A percentile compares a stretch with the other conserved stretches of the same genome.
phyloP scores from a whole-genome alignment of 441 rosid genomes.

The Arabidopsis lyrata region DNA sequence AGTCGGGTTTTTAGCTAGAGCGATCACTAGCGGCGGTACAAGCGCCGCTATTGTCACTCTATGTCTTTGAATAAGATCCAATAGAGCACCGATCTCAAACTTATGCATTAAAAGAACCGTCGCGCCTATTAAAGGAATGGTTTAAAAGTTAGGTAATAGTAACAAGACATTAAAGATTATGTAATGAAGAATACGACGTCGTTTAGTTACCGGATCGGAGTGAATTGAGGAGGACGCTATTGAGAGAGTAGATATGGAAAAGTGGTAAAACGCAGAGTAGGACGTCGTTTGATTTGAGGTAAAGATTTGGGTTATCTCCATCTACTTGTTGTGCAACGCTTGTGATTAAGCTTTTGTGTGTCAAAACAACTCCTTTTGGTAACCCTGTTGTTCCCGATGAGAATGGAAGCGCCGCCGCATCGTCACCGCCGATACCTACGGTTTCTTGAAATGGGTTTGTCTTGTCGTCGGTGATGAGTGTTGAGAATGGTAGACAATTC shows the following conservation, averaged over 20 bases:
- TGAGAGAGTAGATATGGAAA: constrained; percentile 82
- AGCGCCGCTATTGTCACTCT: constrained; percentile 80
- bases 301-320: constrained; percentile 85
- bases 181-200: background rate
- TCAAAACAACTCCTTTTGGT: constrained; percentile 84
- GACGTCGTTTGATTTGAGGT: constrained; percentile 61
- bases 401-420: constrained; percentile 78
- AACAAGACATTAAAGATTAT: background rate
- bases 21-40: constrained; percentile 88
- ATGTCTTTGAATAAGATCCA: constrained; percentile 75
- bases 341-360: constrained; percentile 80
- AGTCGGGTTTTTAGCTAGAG: constrained; percentile 76
- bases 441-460: constrained; percentile 25
- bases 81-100: constrained; percentile 72
- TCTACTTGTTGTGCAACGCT: constrained; percentile 96
- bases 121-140: constrained; percentile 47
- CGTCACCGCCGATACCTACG: constrained; percentile 54
- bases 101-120: constrained; percentile 84
- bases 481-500: constrained; percentile 67
- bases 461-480: constrained; percentile 53
- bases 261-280: constrained; percentile 83
- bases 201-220: constrained; percentile 51
- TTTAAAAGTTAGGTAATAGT: background rate
- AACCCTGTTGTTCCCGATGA: constrained; percentile 95
- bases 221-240: constrained; percentile 74